These are phyloP conservation scores for Taphrina communis DNA, from an alignment of 1,139 yeast genomes.

Conservation along the genomic window DNA sequence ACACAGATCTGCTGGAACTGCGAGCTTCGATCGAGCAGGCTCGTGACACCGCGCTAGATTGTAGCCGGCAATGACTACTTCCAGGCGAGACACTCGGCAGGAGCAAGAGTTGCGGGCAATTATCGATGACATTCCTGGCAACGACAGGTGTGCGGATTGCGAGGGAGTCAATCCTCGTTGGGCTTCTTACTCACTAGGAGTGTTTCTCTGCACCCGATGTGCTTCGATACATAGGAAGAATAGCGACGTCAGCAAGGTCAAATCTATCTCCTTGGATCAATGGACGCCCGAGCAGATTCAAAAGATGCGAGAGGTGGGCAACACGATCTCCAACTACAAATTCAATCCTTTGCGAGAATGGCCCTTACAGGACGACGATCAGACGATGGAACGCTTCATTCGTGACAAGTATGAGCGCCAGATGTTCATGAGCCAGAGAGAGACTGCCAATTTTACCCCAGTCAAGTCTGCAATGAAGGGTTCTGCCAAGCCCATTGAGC, in stretches of 20 bases:
- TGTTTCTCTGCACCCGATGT: constrained; percentile 68
- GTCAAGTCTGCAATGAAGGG: constrained; percentile 39
- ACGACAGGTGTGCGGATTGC: constrained; percentile 67
- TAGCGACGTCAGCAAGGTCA: constrained; percentile 63
- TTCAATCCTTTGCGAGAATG: constrained; percentile 59
- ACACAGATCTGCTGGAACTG: too few relatives aligned
- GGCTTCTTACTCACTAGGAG: constrained; percentile 54
- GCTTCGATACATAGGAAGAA: constrained; percentile 71
- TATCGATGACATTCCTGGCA: constrained; percentile 50
- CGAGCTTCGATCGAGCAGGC: background rate
- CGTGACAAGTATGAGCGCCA: constrained; percentile 59
- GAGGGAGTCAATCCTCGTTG: constrained; percentile 59
- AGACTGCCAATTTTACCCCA: constrained; percentile 31
- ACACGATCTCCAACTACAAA: constrained; percentile 60
- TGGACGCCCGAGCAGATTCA: constrained; percentile 61
- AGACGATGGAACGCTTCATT: constrained; percentile 57
- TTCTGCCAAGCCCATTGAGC: constrained; percentile 30
- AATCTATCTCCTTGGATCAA: constrained; percentile 70
- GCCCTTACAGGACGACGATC: constrained; percentile 45
- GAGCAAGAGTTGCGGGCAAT: constrained; percentile 57
- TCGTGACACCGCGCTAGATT: background rate
- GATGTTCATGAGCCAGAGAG: constrained; percentile 44
- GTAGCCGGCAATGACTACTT: constrained; percentile 19
- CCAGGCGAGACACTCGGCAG: constrained; percentile 30
- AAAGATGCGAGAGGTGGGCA: constrained; percentile 59